phyloP scores from a whole-genome alignment of 345 rosid species.

The Salix viminalis region DNA sequence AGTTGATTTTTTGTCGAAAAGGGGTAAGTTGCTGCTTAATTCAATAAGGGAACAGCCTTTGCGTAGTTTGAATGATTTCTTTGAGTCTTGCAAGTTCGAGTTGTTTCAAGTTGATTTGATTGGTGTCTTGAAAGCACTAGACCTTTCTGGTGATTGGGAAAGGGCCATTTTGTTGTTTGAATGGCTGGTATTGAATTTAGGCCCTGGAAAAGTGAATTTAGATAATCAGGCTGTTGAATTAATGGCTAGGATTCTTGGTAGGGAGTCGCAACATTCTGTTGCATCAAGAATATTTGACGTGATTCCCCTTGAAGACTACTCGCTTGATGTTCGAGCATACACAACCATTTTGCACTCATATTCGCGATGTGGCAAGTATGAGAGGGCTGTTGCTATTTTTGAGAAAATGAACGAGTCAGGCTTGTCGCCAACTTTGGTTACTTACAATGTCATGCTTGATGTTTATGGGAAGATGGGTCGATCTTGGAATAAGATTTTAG shows the following conservation, averaged over 20 bases:
- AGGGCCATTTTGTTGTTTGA: constrained; percentile 65
- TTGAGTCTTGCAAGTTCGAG: constrained; percentile 46
- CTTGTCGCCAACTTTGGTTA: constrained; percentile 68
- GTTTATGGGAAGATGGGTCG: constrained; percentile 87
- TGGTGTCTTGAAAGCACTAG: constrained; percentile 59
- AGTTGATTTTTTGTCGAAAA: constrained; percentile 44
- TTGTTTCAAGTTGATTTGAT: constrained; percentile 58
- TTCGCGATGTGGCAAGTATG: constrained; percentile 59
- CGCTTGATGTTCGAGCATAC: constrained; percentile 67
- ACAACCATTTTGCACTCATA: constrained; percentile 67
- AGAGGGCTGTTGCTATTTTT: constrained; percentile 53
- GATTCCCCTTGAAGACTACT: constrained; percentile 53
- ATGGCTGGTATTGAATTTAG: constrained; percentile 46
- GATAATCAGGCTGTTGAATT: constrained; percentile 55
- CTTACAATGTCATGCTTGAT: constrained; percentile 87
- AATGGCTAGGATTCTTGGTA: constrained; percentile 66
- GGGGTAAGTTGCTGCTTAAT: constrained; percentile 42
- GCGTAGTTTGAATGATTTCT: constrained; percentile 41
- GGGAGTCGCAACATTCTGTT: constrained; percentile 63
- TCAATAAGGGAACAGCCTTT: constrained; percentile 54
- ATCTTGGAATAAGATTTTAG: constrained; percentile 62
- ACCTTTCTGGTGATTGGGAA: constrained; percentile 62
- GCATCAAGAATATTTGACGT: constrained; percentile 67
- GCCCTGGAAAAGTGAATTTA: constrained; percentile 30
- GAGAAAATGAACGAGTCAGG: constrained; percentile 68